Evolutionary conservation across 352 stramenopile species (phyloP).

Genomic region (Pythium volutum): DNA sequence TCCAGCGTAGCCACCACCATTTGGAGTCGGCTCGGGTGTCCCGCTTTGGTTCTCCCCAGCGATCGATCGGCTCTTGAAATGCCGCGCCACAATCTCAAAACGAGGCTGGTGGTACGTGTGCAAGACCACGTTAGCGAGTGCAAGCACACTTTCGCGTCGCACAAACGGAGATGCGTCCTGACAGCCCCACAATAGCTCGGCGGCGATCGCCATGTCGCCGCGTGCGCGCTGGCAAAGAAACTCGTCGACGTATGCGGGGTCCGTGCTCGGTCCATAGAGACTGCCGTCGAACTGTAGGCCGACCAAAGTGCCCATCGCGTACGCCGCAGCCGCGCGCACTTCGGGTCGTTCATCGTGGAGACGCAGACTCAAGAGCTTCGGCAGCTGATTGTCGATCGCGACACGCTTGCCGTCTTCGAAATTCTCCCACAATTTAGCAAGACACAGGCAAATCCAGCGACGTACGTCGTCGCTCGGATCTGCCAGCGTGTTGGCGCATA

Average conservation of each 20-base stretch:
- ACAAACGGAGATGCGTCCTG: conserved; percentile 85
- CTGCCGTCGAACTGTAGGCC: conserved; percentile 71
- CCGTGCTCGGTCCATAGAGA: conserved; percentile 35
- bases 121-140: conserved; percentile 79
- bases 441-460: conserved; percentile 89
- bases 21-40: neutral
- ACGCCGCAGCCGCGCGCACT: conserved; percentile 91
- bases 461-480: conserved; percentile 69
- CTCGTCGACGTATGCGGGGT: conserved; percentile 42
- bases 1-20: neutral
- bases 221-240: conserved; percentile 57
- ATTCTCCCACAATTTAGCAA: conserved; percentile 95
- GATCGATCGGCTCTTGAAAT: conserved; percentile 62
- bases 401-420: conserved; percentile 87
- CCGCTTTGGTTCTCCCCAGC: conserved; percentile 8
- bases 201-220: conserved; percentile 66
- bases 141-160: conserved; percentile 77
- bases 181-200: conserved; percentile 62
- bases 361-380: conserved; percentile 74
- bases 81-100: conserved; percentile 82
- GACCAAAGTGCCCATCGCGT: conserved; percentile 92
- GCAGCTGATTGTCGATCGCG: conserved; percentile 83
- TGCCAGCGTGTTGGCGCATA: conserved; percentile 60
- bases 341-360: conserved; percentile 86
- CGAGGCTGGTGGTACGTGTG: conserved; percentile 83